phyloP scores from a whole-genome alignment of 352 stramenopile genomes.

The Aphanomyces stellatus region DNA sequence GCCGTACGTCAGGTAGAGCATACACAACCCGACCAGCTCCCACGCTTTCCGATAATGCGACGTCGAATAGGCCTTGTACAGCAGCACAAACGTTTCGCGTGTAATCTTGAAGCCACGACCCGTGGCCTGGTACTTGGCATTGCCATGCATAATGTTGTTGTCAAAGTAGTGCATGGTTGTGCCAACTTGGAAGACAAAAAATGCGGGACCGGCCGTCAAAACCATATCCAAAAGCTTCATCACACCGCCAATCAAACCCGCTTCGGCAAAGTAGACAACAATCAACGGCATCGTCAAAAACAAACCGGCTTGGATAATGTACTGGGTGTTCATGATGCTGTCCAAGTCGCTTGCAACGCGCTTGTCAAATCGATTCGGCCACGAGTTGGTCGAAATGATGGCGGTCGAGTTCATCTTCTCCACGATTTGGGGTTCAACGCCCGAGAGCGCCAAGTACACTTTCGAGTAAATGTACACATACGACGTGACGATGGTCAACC shows the following conservation, averaged over 20 bases:
- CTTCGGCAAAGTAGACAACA: conserved; percentile 72
- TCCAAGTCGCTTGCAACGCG: conserved; percentile 55
- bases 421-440: conserved; percentile 60
- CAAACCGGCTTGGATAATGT: conserved; percentile 72
- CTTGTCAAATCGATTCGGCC: conserved; percentile 39
- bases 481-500: conserved; percentile 83
- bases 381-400: conserved; percentile 55
- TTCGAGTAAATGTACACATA: conserved; percentile 85
- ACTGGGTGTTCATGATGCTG: conserved; percentile 74
- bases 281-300: conserved; percentile 75
- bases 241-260: conserved; percentile 56
- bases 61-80: conserved; percentile 70
- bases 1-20: conserved; percentile 70
- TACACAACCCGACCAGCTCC: conserved; percentile 58
- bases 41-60: conserved; percentile 75
- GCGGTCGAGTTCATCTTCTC: conserved; percentile 65
- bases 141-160: conserved; percentile 71
- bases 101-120: conserved; percentile 81
- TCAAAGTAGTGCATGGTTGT: conserved; percentile 84
- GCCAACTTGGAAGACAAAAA: conserved; percentile 76
- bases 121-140: conserved; percentile 73
- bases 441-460: conserved; percentile 65
- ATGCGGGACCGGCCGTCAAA: conserved; percentile 55
- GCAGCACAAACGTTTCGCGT: conserved; percentile 65
- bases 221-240: conserved; percentile 72